These are phyloP conservation scores for Phlyctochytrium arcticum DNA, from an alignment of 192 early-diverging fungal genomes.

Conservation along the genomic window DNA sequence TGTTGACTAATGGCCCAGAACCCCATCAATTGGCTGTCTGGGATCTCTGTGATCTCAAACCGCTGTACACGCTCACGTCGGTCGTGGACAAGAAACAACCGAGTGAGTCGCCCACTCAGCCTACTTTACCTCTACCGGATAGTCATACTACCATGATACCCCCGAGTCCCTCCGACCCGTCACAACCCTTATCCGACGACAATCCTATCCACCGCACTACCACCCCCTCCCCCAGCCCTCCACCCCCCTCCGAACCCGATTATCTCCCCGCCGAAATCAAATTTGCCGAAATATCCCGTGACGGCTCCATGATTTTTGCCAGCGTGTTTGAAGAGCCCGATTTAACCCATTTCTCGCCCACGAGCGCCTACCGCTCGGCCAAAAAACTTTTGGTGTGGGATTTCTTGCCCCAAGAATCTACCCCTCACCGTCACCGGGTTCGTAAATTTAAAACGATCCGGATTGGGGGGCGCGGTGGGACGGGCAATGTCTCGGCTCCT, in stretches of 20 bases:
- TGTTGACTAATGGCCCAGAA: slow-evolving; percentile 35
- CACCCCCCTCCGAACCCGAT: no score
- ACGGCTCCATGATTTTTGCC: slow-evolving; percentile 26
- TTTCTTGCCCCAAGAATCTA: neutral
- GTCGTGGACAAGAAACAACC: neutral
- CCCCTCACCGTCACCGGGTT: no score
- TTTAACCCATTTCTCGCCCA: neutral
- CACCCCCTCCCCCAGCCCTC: neutral
- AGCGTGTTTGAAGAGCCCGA: slow-evolving; percentile 5
- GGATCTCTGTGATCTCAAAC: slow-evolving; percentile 13
- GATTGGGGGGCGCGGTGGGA: slow-evolving; percentile 5
- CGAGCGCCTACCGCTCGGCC: neutral
- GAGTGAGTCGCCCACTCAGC: no score
- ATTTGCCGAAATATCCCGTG: slow-evolving; percentile 27
- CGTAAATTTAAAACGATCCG: neutral
- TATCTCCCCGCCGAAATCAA: slow-evolving; percentile 16
- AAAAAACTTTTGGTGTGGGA: slow-evolving; percentile 22
- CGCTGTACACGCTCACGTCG: slow-evolving; percentile 5
- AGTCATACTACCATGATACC: no score
- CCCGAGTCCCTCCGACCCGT: neutral
- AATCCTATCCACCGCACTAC: neutral
- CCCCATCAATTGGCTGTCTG: slow-evolving; percentile 21
- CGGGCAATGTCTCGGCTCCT: neutral
- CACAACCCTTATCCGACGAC: neutral
- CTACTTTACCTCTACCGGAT: no score